Percentiles rank a stretch among this genome's conserved stretches.
These are phyloP conservation scores for Acacia acuminata DNA, from an alignment of 306 rosid species.

Conservation along the genomic window DNA sequence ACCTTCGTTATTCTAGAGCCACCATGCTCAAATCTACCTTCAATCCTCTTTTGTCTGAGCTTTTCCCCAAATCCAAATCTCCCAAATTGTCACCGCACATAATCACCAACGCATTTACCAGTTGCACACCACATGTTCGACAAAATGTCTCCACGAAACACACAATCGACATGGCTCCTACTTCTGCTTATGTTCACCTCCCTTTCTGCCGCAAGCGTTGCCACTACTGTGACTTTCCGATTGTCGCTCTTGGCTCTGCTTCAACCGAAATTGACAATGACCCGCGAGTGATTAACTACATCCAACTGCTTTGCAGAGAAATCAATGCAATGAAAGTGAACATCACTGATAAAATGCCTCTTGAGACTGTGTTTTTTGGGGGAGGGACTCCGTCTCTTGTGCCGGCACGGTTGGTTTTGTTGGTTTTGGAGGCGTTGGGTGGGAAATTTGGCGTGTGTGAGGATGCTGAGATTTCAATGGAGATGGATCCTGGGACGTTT, in stretches of 20 bases:
- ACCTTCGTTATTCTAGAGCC: neutral
- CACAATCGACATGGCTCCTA: constrained; percentile 31
- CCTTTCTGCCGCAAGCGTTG: constrained; percentile 96
- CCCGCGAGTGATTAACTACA: constrained; percentile 71
- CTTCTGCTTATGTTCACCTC: constrained; percentile 92
- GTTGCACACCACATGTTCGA: constrained; percentile 61
- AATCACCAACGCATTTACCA: constrained; percentile 32
- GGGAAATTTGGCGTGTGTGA: constrained; percentile 59
- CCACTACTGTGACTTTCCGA: constrained; percentile 93
- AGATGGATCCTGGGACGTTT: constrained; percentile 97
- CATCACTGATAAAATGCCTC: constrained; percentile 42
- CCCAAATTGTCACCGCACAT: neutral
- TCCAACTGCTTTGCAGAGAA: constrained; percentile 73
- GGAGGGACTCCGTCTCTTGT: constrained; percentile 95
- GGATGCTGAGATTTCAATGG: constrained; percentile 80
- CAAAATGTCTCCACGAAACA: constrained; percentile 50
- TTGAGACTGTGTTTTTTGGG: constrained; percentile 80
- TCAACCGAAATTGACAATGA: constrained; percentile 52
- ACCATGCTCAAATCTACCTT: constrained; percentile 60
- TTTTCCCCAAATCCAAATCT: constrained; percentile 45
- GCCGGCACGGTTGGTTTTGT: constrained; percentile 69
- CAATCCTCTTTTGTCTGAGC: constrained; percentile 53
- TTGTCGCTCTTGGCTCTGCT: constrained; percentile 86
- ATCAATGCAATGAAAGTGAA: constrained; percentile 58
- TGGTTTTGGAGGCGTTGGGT: constrained; percentile 56